Conservation (phyloP, 2,329 filamentous ascomycete genomes). For the Polytolypa hystricis region DNA sequence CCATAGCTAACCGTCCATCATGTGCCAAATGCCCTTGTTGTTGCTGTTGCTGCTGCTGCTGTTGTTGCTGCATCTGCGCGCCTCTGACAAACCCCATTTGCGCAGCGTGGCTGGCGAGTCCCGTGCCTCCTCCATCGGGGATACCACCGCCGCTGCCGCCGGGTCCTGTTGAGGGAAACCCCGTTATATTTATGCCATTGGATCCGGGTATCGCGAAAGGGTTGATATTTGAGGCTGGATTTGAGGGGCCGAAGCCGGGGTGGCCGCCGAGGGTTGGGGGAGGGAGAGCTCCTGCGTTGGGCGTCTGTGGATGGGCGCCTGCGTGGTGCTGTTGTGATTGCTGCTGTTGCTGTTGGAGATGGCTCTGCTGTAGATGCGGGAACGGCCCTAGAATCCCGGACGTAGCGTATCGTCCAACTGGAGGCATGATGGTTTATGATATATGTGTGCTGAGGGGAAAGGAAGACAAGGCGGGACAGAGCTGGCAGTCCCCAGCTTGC, state of each 20-base stretch:
- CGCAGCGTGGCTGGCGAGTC: constrained; percentile 75
- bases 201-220: constrained; percentile 48
- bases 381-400: constrained; percentile 50
- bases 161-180: constrained; percentile 42
- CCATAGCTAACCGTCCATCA: constrained; percentile 44
- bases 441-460: constrained; percentile 10
- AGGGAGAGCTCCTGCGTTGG: constrained; percentile 36
- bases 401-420: constrained; percentile 47
- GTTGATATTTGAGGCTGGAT: constrained; percentile 56
- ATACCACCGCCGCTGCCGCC: constrained; percentile 42
- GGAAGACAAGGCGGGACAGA: constrained; percentile 10
- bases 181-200: constrained; percentile 48
- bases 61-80: constrained; percentile 48
- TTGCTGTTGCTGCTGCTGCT: constrained; percentile 45
- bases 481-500: constrained; percentile 14
- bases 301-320: constrained; percentile 32
- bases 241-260: constrained; percentile 53
- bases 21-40: constrained; percentile 30
- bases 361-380: constrained; percentile 43
- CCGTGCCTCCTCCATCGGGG: constrained; percentile 46
- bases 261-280: constrained; percentile 53
- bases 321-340: constrained; percentile 36
- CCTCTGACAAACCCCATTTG: constrained; percentile 78
- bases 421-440: constrained; percentile 43
- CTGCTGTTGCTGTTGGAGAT: constrained; percentile 32